phyloP scores from a whole-genome alignment of 306 rosid genomes.

The Malus domestica region DNA sequence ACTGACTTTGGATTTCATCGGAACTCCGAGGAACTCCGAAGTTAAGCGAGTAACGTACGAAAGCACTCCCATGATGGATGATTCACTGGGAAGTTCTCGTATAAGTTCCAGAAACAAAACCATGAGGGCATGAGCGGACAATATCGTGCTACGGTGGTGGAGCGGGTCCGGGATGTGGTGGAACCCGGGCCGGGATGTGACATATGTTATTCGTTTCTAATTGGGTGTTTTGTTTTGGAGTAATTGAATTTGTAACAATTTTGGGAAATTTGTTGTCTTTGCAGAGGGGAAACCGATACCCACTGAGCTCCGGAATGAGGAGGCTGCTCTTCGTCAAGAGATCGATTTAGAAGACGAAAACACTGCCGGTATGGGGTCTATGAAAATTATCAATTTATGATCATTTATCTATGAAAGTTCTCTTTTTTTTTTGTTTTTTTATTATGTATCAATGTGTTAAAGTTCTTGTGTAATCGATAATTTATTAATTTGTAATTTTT shows the following conservation, averaged over 20 bases:
- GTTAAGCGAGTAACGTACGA: too few species aligned
- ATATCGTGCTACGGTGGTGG: too few species aligned
- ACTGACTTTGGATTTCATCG: too few species aligned
- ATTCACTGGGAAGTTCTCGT: too few species aligned
- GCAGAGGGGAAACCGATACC: slow-evolving; percentile 89
- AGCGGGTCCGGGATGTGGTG: too few species aligned
- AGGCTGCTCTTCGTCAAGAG: slow-evolving; percentile 71
- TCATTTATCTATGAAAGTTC: background rate
- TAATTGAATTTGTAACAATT: background rate
- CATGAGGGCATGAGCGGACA: too few species aligned
- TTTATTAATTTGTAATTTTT: background rate
- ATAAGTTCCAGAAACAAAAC: too few species aligned
- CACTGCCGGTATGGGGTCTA: slow-evolving; percentile 45
- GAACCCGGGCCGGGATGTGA: too few species aligned
- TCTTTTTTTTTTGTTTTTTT: background rate
- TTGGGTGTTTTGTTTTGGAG: background rate
- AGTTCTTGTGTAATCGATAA: background rate
- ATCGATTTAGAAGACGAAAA: slow-evolving; percentile 78
- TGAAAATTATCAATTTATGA: background rate
- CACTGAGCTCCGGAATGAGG: slow-evolving; percentile 87
- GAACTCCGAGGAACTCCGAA: too few species aligned
- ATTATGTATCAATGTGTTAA: background rate
- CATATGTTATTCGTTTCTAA: background rate
- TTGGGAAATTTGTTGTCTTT: background rate
- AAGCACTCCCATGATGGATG: too few species aligned